These are phyloP conservation scores for Rhododendron henanense DNA, from an alignment of 148 eudicot species.

Conservation along the genomic window DNA sequence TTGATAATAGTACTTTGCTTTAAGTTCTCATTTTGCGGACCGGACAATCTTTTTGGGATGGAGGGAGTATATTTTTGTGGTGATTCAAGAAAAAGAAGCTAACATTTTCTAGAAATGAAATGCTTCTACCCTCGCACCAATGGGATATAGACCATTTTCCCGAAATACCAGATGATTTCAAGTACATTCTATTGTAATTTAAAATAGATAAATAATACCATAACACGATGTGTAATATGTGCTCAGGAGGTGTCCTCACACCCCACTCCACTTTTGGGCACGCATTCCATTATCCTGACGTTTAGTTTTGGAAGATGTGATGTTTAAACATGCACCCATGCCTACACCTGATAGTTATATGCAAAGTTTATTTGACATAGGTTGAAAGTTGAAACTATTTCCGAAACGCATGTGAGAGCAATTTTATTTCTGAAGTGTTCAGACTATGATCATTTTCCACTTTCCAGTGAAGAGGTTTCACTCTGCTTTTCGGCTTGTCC, in stretches of 20 bases:
- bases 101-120: neutral
- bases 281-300: neutral
- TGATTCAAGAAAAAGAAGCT: neutral
- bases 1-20: too few relatives aligned
- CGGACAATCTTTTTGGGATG: too few relatives aligned
- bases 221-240: neutral
- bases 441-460: conserved; percentile 2
- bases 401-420: neutral
- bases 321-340: neutral
- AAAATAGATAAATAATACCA: neutral
- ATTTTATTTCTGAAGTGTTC: neutral
- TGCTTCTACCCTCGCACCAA: neutral
- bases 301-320: neutral
- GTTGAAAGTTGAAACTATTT: neutral
- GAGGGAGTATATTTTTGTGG: neutral
- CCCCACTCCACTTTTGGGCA: neutral
- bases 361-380: neutral
- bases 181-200: neutral
- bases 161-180: neutral
- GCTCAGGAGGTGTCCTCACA: neutral
- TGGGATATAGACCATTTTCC: neutral
- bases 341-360: neutral
- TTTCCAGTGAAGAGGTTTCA: neutral
- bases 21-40: too few relatives aligned
- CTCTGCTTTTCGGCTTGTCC: neutral